Percentiles rank a stretch among this genome's conserved stretches.
Evolutionary conservation across 2,329 filamentous ascomycete genomes (phyloP).

Genomic region (Paramyrothecium roridum): DNA sequence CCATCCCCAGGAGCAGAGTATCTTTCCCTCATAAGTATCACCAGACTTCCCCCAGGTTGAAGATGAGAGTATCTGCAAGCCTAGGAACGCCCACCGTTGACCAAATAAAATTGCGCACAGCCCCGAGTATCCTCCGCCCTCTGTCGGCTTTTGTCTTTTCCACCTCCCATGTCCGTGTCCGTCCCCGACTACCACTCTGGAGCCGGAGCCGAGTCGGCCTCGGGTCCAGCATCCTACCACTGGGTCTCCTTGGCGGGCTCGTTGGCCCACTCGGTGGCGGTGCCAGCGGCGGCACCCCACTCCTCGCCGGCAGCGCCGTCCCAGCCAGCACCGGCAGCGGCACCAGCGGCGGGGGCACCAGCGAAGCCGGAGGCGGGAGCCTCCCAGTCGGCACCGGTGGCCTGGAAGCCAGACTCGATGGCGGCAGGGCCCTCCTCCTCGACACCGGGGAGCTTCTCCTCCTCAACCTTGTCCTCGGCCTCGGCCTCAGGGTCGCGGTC

Average conservation of each 20-base stretch:
- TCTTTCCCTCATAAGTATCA: slow-evolving; percentile 99
- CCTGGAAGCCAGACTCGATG: slow-evolving; percentile 74
- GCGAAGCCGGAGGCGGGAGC: slow-evolving; percentile 70
- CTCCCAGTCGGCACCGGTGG: slow-evolving; percentile 77
- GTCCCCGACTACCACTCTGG: background rate
- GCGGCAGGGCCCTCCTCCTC: slow-evolving; percentile 81
- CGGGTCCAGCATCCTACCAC: slow-evolving; percentile 40
- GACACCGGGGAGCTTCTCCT: slow-evolving; percentile 84
- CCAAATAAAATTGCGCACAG: slow-evolving; percentile 7
- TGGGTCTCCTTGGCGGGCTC: slow-evolving; percentile 54
- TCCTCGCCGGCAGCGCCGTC: slow-evolving; percentile 57
- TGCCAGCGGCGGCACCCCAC: slow-evolving; percentile 63
- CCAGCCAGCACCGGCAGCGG: slow-evolving; percentile 52
- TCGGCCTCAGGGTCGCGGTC: slow-evolving; percentile 99
- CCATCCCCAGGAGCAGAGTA: slow-evolving; percentile 60
- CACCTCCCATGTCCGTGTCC: slow-evolving; percentile 10
- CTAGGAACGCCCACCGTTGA: slow-evolving; percentile 20
- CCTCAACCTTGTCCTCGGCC: slow-evolving; percentile 95
- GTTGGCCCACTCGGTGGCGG: slow-evolving; percentile 65
- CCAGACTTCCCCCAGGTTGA: slow-evolving; percentile 51
- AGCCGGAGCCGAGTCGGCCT: slow-evolving; percentile 8
- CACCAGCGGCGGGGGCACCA: slow-evolving; percentile 50
- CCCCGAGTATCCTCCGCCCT: slow-evolving; percentile 10
- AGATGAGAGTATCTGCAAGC: slow-evolving; percentile 21
- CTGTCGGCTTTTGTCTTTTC: slow-evolving; percentile 11